Evolutionary conservation across 2,329 filamentous ascomycete genomes (phyloP), one percentile per base, ranked within the genome.

Genomic region (Alternaria atra): DNA sequence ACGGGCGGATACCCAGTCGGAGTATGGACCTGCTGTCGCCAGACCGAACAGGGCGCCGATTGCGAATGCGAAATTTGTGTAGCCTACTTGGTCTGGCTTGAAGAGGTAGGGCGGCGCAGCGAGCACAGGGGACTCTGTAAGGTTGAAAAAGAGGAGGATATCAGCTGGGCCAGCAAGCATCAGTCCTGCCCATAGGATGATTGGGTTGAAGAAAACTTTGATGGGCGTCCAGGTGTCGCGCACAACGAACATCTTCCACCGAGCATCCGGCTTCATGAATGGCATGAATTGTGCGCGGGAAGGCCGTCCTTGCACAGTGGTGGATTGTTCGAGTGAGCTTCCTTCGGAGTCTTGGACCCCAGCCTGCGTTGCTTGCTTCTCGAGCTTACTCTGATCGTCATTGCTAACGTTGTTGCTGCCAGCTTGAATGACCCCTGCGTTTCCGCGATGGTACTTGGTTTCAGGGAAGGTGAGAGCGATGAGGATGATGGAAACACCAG

Each of bases 1-100:
- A 15, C 81, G 76, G 50, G 84, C 85, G n/a, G 83, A 82, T 30
- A 88, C 77, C 84, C 84, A 87, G 68, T 88, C 86, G 9, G 81
- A 84, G 13, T 87, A 77, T 0, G 84, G 84, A 0, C 86, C 86
- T 7, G 85, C 84, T 1, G 85, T 86, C 0, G 79, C 75, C 6
- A 88, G 75, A 2, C 86, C 86, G 43, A 88, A 82, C 6, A 86
- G 66, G 0, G 82, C 83, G 3, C 86, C 86, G n/a, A 84, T 69
- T 0, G 86, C 73, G 42, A 77, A 76, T 0, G 74, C 74, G 30
- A 77, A 83, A 66, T 86, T 86, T 29, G 81, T 81, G 57, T 84
- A 84, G 2, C 84, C 84, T 32, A 85, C 81, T 32, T 78, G 70
- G 9, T 76, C 70, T 2, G 82, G 74, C 6, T 58, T 76, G 75